Conservation (phyloP, 257 asterid species). For the Vinca minor region DNA sequence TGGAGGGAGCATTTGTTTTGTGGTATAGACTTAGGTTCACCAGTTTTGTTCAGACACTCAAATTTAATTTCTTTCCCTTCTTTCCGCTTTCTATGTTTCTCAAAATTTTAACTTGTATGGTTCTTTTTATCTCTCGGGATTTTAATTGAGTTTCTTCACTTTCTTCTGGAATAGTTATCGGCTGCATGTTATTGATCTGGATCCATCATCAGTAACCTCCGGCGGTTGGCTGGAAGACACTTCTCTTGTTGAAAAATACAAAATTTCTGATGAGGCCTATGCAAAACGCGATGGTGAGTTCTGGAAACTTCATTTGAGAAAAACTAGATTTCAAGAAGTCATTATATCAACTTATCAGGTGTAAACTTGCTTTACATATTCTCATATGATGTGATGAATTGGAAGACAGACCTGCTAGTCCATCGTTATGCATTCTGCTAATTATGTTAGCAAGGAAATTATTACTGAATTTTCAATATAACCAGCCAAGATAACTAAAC, state of each 20-base stretch:
- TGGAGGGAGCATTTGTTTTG: too few species aligned
- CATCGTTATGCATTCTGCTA: neutral
- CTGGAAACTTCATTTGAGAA: constrained; percentile 3
- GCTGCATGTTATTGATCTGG: constrained; percentile 74
- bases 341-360: neutral
- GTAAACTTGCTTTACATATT: neutral
- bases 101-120: neutral
- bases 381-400: neutral
- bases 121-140: neutral
- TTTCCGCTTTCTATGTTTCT: neutral
- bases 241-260: constrained; percentile 91
- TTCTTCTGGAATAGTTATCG: constrained; percentile 44
- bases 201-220: constrained; percentile 85
- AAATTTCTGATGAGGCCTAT: constrained; percentile 88
- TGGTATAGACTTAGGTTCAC: neutral
- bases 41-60: neutral
- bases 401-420: neutral
- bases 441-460: neutral
- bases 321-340: constrained; percentile 6
- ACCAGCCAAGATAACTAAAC: neutral
- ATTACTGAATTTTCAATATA: neutral
- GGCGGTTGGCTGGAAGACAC: constrained; percentile 99
- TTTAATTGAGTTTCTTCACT: neutral
- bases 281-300: constrained; percentile 65
- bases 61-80: neutral